These are phyloP conservation scores for Talaromyces atroroseus DNA, from an alignment of 2,329 filamentous ascomycete species.

Conservation along the genomic window DNA sequence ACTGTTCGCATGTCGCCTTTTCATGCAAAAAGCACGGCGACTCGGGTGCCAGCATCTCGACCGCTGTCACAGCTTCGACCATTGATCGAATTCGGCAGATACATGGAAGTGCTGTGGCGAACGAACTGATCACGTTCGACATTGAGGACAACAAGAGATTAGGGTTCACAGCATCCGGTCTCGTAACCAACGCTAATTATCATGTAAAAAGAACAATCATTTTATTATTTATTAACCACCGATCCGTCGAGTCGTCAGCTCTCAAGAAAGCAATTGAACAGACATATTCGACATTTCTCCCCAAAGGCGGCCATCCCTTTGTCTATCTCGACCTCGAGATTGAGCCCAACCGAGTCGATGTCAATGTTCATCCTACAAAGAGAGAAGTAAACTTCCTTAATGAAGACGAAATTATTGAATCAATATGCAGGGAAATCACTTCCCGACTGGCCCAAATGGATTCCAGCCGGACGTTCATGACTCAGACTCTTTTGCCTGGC, in stretches of 20 bases:
- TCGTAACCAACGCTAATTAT: conserved; percentile 90
- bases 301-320: conserved; percentile 92
- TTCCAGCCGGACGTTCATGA: conserved; percentile 88
- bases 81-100: conserved; percentile 86
- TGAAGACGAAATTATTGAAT: conserved; percentile 90
- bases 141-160: conserved; percentile 64
- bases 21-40: conserved; percentile 97
- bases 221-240: conserved; percentile 93
- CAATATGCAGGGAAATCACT: conserved; percentile 74
- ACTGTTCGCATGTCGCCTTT: conserved; percentile 86
- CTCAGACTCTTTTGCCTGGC: conserved; percentile 80
- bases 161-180: conserved; percentile 76
- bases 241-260: conserved; percentile 80
- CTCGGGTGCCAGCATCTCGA: conserved; percentile 72
- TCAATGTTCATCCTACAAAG: conserved; percentile 97
- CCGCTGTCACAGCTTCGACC: conserved; percentile 65
- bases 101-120: conserved; percentile 76
- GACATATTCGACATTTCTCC: conserved; percentile 78
- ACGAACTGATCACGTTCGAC: conserved; percentile 75
- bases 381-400: conserved; percentile 95
- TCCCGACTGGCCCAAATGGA: conserved; percentile 78
- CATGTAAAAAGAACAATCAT: conserved; percentile 83
- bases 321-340: conserved; percentile 89
- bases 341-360: conserved; percentile 85
- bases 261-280: conserved; percentile 90